Evolutionary conservation across 1,284 basidiomycete species (phyloP).

Genomic region (Cryptococcus neoformans): DNA sequence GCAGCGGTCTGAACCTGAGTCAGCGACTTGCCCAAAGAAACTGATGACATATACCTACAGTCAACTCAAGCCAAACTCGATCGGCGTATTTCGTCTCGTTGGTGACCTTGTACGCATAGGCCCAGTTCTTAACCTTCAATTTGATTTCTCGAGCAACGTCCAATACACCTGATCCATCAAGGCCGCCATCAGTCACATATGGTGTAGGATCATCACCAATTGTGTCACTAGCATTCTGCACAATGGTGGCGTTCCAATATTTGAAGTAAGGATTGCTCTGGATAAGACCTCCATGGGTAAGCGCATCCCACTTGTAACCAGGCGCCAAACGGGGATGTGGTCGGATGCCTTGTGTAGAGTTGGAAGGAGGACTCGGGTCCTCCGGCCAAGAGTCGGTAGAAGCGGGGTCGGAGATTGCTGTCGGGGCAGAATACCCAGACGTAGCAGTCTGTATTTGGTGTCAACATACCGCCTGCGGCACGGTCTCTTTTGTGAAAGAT

Average conservation of each 20-base stretch:
- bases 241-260: conserved; percentile 88
- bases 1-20: conserved; percentile 27
- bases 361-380: conserved; percentile 67
- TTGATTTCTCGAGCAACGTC: conserved; percentile 90
- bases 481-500: not conserved
- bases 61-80: conserved; percentile 76
- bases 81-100: conserved; percentile 82
- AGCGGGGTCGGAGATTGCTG: conserved; percentile 59
- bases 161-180: conserved; percentile 75
- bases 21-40: not conserved
- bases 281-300: conserved; percentile 67
- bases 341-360: conserved; percentile 53
- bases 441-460: conserved; percentile 64
- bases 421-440: conserved; percentile 71
- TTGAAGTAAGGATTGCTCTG: conserved; percentile 78
- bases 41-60: conserved; percentile 43
- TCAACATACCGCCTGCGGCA: conserved; percentile 4
- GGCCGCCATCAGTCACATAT: conserved; percentile 73
- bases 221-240: conserved; percentile 80
- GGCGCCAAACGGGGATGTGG: conserved; percentile 91
- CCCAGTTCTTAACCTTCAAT: conserved; percentile 85
- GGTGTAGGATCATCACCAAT: conserved; percentile 60
- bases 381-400: conserved; percentile 64
- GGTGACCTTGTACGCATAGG: conserved; percentile 86
- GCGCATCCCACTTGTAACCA: conserved; percentile 82